Percentiles rank a stretch among this genome's conserved stretches.
These are phyloP conservation scores for Oryza glaberrima DNA, from an alignment of 176 grass and related monocot species.

Conservation along the genomic window DNA sequence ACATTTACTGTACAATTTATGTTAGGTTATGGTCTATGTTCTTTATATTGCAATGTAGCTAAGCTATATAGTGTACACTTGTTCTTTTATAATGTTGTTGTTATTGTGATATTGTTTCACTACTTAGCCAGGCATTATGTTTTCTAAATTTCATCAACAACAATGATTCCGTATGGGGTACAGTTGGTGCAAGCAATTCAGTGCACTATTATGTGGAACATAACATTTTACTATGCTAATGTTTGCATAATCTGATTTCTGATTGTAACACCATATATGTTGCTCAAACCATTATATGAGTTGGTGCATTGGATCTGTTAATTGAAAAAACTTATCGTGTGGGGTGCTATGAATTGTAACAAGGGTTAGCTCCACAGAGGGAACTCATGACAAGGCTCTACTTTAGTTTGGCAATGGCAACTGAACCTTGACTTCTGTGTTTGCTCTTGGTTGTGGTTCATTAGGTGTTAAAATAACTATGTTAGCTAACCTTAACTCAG, in stretches of 20 bases:
- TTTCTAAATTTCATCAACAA: conserved; percentile 11
- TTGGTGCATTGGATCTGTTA: background rate
- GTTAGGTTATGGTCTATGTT: background rate
- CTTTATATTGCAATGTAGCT: background rate
- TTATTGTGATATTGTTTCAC: background rate
- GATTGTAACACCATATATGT: background rate
- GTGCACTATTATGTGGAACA: background rate
- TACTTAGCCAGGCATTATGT: background rate
- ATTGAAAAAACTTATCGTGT: background rate
- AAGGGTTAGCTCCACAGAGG: background rate
- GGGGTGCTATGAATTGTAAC: background rate
- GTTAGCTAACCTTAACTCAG: background rate
- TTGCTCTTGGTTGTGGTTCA: background rate
- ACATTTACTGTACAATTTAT: background rate
- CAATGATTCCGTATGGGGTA: background rate
- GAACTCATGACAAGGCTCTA: background rate
- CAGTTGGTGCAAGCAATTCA: background rate
- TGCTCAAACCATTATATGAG: conserved; percentile 12
- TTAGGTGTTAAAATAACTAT: background rate
- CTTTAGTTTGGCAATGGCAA: conserved; percentile 2
- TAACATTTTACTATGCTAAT: conserved; percentile 21
- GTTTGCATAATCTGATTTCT: background rate
- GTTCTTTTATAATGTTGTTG: background rate
- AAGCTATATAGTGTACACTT: background rate
- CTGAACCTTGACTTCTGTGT: conserved; percentile 8